Evolutionary conservation across 2,329 filamentous ascomycete genomes (phyloP).

Genomic region (Verticillium tricorpus): DNA sequence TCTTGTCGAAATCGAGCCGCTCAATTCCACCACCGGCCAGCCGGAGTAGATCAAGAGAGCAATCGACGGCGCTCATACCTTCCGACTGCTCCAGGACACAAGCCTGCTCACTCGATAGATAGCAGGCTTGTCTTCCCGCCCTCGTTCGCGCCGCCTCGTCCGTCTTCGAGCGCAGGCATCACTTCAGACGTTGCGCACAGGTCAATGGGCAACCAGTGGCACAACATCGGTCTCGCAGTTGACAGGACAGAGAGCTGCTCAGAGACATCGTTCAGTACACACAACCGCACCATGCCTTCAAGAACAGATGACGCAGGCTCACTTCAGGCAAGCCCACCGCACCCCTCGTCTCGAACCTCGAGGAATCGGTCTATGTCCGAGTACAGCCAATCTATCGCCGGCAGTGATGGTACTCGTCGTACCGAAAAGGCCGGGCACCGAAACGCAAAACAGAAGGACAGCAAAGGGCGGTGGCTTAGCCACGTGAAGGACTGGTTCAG

Average conservation of each 20-base stretch:
- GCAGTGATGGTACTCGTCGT: slow-evolving; percentile 9
- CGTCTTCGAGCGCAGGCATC: slow-evolving; percentile 8
- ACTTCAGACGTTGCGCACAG: neutral
- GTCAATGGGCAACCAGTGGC: neutral
- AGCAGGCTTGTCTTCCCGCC: neutral
- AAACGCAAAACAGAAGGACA: slow-evolving; percentile 22
- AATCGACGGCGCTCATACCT: neutral
- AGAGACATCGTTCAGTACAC: slow-evolving; percentile 3
- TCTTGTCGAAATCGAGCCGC: neutral
- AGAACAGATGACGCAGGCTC: neutral
- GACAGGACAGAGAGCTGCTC: slow-evolving; percentile 10
- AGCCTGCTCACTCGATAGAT: slow-evolving; percentile 4
- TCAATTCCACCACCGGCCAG: neutral
- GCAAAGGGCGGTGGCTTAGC: slow-evolving; percentile 31
- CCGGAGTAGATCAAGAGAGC: neutral
- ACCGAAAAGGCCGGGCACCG: slow-evolving; percentile 1
- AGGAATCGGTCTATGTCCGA: slow-evolving; percentile 12
- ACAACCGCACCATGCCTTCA: neutral
- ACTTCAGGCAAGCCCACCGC: neutral
- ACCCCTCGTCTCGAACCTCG: neutral
- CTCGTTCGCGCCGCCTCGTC: neutral
- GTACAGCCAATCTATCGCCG: slow-evolving; percentile 16
- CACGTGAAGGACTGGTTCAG: slow-evolving; percentile 45
- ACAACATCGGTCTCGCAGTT: slow-evolving; percentile 3
- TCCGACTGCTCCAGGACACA: neutral